phyloP scores from a whole-genome alignment of 208 protist species.

The Acanthamoeba lenticulata region DNA sequence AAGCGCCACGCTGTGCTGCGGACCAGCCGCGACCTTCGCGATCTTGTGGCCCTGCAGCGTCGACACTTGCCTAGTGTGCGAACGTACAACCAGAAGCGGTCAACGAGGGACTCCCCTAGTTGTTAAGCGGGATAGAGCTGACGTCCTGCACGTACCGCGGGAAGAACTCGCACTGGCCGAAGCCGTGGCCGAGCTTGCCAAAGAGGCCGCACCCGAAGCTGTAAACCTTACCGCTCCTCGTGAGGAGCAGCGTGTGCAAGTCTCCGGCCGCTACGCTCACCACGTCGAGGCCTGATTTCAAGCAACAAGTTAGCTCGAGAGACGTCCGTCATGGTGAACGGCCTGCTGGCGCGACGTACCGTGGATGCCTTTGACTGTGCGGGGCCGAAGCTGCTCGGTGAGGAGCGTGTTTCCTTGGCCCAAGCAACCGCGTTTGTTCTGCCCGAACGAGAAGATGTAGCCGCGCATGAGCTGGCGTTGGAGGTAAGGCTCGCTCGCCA shows the following conservation, averaged over 20 bases:
- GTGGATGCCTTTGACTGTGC: neutral
- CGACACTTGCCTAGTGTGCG: neutral
- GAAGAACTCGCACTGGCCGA: conserved; percentile 17
- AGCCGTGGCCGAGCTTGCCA: conserved; percentile 32
- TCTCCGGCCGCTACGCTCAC: neutral
- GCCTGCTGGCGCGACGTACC: neutral
- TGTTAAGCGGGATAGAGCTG: too few species aligned
- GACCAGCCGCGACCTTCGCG: neutral
- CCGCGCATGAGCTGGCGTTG: neutral
- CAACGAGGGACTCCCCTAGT: too few species aligned
- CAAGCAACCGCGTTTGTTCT: conserved; percentile 33
- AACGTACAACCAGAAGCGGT: neutral
- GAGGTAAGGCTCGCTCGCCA: neutral
- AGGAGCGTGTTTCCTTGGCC: conserved; percentile 2
- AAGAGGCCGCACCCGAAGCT: conserved; percentile 44
- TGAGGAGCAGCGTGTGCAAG: conserved; percentile 3
- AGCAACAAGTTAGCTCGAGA: neutral
- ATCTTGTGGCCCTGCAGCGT: neutral
- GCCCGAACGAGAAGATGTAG: conserved; percentile 15
- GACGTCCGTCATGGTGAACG: too few species aligned
- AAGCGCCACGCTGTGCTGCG: neutral
- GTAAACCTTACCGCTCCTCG: neutral
- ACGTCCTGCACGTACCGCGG: neutral
- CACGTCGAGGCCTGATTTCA: neutral
- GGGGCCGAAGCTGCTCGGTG: neutral